Conservation (phyloP, 179 eudicot species). For the Sideroxylon spinosum region DNA sequence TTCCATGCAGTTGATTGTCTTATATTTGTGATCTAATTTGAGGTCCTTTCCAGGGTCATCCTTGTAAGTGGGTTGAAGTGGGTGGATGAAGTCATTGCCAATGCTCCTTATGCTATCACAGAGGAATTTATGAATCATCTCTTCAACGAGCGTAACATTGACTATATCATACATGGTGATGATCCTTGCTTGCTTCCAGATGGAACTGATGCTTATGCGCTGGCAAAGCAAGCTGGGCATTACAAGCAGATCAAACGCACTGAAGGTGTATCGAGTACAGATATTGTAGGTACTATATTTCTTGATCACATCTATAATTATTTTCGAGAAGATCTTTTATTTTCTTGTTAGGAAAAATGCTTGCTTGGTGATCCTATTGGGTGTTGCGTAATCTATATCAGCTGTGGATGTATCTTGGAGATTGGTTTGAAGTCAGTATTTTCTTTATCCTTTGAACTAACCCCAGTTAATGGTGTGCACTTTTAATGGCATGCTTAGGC, state of each 20-base stretch:
- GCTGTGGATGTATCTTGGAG: background rate
- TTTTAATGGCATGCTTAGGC: background rate
- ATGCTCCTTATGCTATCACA: slow-evolving; percentile 64
- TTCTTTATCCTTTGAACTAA: background rate
- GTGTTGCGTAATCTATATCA: background rate
- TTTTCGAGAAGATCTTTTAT: background rate
- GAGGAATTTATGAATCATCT: slow-evolving; percentile 63
- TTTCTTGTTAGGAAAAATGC: background rate
- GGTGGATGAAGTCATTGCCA: slow-evolving; percentile 71
- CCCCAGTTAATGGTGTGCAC: background rate
- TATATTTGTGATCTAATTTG: slow-evolving; percentile 3
- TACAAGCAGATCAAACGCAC: slow-evolving; percentile 77
- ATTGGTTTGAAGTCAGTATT: background rate
- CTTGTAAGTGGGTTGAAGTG: slow-evolving; percentile 90
- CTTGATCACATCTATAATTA: slow-evolving; percentile 9
- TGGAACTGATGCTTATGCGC: slow-evolving; percentile 73
- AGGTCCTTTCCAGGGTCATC: slow-evolving; percentile 51
- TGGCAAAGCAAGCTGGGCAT: slow-evolving; percentile 64
- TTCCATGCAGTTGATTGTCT: background rate
- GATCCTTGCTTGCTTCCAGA: slow-evolving; percentile 78
- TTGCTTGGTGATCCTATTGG: background rate
- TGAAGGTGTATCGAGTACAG: slow-evolving; percentile 77
- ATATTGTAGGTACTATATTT: slow-evolving; percentile 58
- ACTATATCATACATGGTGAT: slow-evolving; percentile 73
- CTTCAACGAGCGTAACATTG: slow-evolving; percentile 56